These are phyloP conservation scores for Cyberlindnera maritima DNA, from an alignment of 805 yeast species.

Conservation along the genomic window DNA sequence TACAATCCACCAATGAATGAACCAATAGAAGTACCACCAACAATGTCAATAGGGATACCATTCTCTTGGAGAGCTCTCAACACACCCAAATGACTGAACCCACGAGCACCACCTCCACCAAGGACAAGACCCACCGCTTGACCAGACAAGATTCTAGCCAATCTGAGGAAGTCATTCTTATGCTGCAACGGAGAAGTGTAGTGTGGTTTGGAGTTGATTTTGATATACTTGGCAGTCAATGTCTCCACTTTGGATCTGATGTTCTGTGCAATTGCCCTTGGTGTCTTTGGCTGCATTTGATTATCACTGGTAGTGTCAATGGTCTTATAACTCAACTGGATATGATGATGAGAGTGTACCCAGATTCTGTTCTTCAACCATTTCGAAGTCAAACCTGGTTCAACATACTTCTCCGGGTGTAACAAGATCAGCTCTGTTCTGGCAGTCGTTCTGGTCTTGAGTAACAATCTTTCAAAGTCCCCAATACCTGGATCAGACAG, in stretches of 20 bases:
- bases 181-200: constrained; percentile 43
- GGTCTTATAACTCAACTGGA: constrained; percentile 55
- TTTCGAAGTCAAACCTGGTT: constrained; percentile 77
- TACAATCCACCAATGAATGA: constrained; percentile 94
- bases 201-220: constrained; percentile 9
- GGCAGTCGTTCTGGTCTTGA: constrained; percentile 78
- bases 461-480: constrained; percentile 75
- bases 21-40: constrained; percentile 97
- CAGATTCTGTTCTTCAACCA: constrained; percentile 87
- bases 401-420: constrained; percentile 79
- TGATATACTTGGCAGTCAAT: constrained; percentile 31
- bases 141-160: constrained; percentile 87
- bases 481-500: constrained; percentile 69
- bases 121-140: constrained; percentile 91
- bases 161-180: constrained; percentile 83
- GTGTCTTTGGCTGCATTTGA: constrained; percentile 12
- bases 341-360: constrained; percentile 93
- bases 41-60: constrained; percentile 89
- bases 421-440: constrained; percentile 81
- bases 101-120: constrained; percentile 98
- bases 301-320: neutral
- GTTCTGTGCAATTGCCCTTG: constrained; percentile 20
- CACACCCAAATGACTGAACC: constrained; percentile 88
- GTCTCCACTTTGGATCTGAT: constrained; percentile 37
- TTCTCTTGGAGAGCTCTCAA: constrained; percentile 86